phyloP scores from a whole-genome alignment of 805 yeast species.

The Ogataea allantospora region DNA sequence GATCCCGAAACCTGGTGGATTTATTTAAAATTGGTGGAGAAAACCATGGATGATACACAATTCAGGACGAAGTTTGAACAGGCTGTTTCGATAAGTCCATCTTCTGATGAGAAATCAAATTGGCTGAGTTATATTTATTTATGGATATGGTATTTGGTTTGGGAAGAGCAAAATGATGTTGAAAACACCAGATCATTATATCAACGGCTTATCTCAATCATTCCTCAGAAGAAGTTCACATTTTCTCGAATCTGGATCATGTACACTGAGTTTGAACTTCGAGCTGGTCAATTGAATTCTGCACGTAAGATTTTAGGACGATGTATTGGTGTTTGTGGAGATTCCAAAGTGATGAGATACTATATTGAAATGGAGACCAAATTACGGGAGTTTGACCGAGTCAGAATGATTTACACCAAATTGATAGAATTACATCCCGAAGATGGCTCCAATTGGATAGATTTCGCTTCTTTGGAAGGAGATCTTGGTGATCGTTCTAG shows the following conservation, averaged over 20 bases:
- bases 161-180: slow-evolving; percentile 52
- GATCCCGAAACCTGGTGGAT: slow-evolving; percentile 81
- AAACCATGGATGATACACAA: slow-evolving; percentile 32
- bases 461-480: slow-evolving; percentile 68
- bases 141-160: slow-evolving; percentile 66
- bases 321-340: slow-evolving; percentile 67
- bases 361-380: slow-evolving; percentile 69
- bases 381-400: slow-evolving; percentile 78
- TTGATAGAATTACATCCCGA: slow-evolving; percentile 51
- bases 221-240: slow-evolving; percentile 62
- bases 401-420: slow-evolving; percentile 67
- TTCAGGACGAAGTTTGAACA: slow-evolving; percentile 38
- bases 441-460: slow-evolving; percentile 50
- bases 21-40: slow-evolving; percentile 52
- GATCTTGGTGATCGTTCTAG: slow-evolving; percentile 67
- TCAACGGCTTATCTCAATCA: slow-evolving; percentile 42
- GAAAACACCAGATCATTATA: slow-evolving; percentile 51
- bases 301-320: slow-evolving; percentile 74
- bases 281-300: slow-evolving; percentile 48
- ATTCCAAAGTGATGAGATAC: slow-evolving; percentile 52
- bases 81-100: slow-evolving; percentile 45
- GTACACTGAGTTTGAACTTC: slow-evolving; percentile 69
- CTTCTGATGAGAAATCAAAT: slow-evolving; percentile 20
- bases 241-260: slow-evolving; percentile 74
- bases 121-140: slow-evolving; percentile 74